phyloP scores from a whole-genome alignment of 208 protist genomes.

The Trypanosoma cruzi region DNA sequence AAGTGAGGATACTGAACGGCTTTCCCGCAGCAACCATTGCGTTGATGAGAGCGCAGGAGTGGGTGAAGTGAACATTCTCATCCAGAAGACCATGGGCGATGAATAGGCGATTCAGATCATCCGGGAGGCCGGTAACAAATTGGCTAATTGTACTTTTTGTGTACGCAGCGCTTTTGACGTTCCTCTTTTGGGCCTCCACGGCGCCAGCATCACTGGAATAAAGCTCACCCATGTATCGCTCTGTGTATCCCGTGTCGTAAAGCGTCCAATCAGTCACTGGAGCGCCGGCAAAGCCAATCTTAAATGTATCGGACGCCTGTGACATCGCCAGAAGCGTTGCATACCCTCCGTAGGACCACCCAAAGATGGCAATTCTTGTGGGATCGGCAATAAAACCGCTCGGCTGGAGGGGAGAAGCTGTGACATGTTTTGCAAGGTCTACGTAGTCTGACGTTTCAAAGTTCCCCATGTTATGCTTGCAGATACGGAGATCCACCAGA shows the following conservation, averaged over 20 bases:
- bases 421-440: conserved; percentile 58
- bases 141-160: conserved; percentile 51
- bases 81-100: conserved; percentile 93
- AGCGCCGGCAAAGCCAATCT: conserved; percentile 81
- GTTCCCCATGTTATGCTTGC: conserved; percentile 84
- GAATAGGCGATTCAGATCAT: conserved; percentile 88
- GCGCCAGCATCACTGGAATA: conserved; percentile 30
- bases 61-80: conserved; percentile 94
- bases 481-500: conserved; percentile 71
- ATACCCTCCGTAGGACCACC: conserved; percentile 92
- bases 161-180: conserved; percentile 52
- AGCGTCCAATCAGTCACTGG: conserved; percentile 87
- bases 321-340: conserved; percentile 86
- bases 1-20: conserved; percentile 86
- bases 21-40: conserved; percentile 80
- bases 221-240: conserved; percentile 85
- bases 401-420: conserved; percentile 25
- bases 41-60: conserved; percentile 78
- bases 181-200: conserved; percentile 10
- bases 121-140: conserved; percentile 76
- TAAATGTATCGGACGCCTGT: conserved; percentile 77
- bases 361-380: conserved; percentile 78
- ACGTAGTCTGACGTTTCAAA: conserved; percentile 90
- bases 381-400: conserved; percentile 57
- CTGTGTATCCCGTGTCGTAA: conserved; percentile 93